Conservation (phyloP, 2,329 filamentous ascomycete species). For the Biscogniauxia sp. region DNA sequence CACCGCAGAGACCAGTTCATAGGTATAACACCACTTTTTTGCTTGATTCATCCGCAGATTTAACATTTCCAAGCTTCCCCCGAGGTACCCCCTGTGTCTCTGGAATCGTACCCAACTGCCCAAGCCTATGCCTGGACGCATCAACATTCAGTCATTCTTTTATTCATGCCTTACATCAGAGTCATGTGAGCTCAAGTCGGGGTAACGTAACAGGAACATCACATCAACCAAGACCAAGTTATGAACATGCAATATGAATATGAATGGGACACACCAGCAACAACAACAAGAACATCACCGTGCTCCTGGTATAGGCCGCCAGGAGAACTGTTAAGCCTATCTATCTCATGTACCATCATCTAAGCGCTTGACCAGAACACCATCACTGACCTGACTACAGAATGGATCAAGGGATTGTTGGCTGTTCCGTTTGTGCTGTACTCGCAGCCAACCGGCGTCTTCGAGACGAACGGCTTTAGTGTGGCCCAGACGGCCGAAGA, state of each 20-base stretch:
- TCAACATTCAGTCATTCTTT: background rate
- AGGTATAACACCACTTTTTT: constrained; percentile 43
- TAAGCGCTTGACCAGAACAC: constrained; percentile 1
- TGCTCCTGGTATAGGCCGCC: background rate
- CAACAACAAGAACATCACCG: background rate
- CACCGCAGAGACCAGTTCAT: constrained; percentile 90
- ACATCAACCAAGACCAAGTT: no score
- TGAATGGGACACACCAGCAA: no score
- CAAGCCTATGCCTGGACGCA: no score
- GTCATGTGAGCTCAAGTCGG: background rate
- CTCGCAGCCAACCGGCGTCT: constrained; percentile 87
- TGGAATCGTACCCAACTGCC: background rate
- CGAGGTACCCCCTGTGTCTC: background rate
- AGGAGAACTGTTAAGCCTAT: background rate
- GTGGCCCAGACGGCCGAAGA: constrained; percentile 73
- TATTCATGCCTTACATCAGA: constrained; percentile 3
- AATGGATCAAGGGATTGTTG: constrained; percentile 95
- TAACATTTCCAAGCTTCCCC: background rate
- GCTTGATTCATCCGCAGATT: background rate
- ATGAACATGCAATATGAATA: no score
- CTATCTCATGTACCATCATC: constrained; percentile 4
- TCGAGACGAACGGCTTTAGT: constrained; percentile 64
- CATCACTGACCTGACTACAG: constrained; percentile 38
- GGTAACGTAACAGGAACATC: background rate
- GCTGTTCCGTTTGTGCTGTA: constrained; percentile 96